Conservation (phyloP, 1,139 yeast genomes). For the Candida sp. region DNA sequence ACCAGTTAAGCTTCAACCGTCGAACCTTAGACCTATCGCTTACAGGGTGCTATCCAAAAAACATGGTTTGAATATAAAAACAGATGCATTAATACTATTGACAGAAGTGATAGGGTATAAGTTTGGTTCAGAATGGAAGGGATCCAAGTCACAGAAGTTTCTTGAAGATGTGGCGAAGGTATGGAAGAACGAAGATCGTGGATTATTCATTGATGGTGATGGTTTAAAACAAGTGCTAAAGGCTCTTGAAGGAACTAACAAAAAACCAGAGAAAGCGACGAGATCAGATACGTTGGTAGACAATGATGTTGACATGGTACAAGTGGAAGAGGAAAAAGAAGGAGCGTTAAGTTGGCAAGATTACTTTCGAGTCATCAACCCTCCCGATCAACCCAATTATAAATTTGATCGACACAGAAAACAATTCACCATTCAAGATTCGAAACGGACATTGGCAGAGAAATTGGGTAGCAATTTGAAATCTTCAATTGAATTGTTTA, state of each 20-base stretch:
- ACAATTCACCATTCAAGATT: constrained; percentile 46
- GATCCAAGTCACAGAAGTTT: constrained; percentile 60
- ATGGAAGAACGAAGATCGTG: constrained; percentile 91
- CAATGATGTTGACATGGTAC: constrained; percentile 3
- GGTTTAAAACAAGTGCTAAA: constrained; percentile 62
- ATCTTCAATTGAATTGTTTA: constrained; percentile 24
- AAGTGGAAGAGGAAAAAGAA: constrained; percentile 9
- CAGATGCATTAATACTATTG: constrained; percentile 72
- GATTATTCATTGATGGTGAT: constrained; percentile 76
- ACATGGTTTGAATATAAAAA: constrained; percentile 85
- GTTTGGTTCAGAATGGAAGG: constrained; percentile 88
- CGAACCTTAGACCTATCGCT: constrained; percentile 86
- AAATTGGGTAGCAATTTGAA: constrained; percentile 17
- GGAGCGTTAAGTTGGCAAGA: constrained; percentile 61
- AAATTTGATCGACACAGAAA: constrained; percentile 63
- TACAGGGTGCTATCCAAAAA: constrained; percentile 87
- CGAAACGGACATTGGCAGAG: constrained; percentile 9
- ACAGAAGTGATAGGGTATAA: constrained; percentile 71
- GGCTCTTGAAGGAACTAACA: constrained; percentile 36
- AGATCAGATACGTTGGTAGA: constrained; percentile 34
- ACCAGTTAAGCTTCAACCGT: constrained; percentile 75
- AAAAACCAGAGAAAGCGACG: constrained; percentile 16
- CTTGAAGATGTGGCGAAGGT: constrained; percentile 74
- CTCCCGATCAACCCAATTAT: constrained; percentile 64
- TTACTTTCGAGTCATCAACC: constrained; percentile 64